These are phyloP conservation scores for Deuterostichococcus epilithicus DNA, from an alignment of 139 green algal species.

Conservation along the genomic window DNA sequence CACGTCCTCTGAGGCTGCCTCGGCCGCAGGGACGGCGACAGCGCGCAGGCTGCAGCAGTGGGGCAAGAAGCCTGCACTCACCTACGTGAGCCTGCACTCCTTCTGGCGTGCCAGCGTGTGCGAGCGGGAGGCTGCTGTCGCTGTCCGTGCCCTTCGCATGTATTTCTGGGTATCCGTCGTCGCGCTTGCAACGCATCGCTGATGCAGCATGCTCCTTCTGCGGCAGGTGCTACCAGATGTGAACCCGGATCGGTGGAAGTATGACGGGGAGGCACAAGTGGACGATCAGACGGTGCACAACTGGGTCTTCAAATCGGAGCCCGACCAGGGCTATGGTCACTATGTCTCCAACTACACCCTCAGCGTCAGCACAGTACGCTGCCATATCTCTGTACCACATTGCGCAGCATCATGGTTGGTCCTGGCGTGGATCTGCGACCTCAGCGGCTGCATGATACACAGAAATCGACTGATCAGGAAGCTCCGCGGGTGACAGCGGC, in stretches of 20 bases:
- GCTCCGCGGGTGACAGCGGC: background rate
- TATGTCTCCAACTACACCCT: conserved; percentile 31
- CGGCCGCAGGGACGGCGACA: too few species aligned
- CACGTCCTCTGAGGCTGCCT: background rate
- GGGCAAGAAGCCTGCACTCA: background rate
- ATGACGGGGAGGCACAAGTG: conserved; percentile 18
- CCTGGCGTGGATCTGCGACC: background rate
- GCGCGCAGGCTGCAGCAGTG: background rate
- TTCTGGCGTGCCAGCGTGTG: too few species aligned
- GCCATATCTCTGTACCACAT: background rate
- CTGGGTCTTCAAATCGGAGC: conserved; percentile 31
- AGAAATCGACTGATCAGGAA: too few species aligned
- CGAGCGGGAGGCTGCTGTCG: too few species aligned
- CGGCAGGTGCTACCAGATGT: conserved; percentile 43
- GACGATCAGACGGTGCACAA: conserved; percentile 11
- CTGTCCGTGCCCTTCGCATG: too few species aligned
- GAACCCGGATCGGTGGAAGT: conserved; percentile 28
- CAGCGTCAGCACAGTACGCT: conserved; percentile 16
- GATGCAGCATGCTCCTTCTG: too few species aligned
- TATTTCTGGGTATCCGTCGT: too few species aligned
- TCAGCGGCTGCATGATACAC: background rate
- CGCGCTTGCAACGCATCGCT: too few species aligned
- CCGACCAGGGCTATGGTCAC: conserved; percentile 13
- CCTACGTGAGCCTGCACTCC: background rate
- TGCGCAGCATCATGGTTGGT: too few species aligned